Percentiles rank a stretch among this genome's conserved stretches.
phyloP scores from a whole-genome alignment of 1,284 basidiomycete genomes.

The Irpex sp. region DNA sequence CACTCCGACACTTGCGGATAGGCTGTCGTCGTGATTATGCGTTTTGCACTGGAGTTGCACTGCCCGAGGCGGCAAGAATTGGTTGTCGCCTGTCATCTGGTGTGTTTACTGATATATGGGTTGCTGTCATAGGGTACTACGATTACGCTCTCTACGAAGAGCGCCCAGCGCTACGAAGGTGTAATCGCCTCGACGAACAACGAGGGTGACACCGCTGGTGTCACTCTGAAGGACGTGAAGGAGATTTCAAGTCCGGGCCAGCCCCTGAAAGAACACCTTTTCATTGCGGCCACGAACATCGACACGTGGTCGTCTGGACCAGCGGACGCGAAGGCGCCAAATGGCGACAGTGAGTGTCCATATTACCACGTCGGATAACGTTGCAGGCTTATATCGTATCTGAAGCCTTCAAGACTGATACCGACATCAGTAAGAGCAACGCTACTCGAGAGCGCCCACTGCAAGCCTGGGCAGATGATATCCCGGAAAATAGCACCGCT shows the following conservation, averaged over 20 bases:
- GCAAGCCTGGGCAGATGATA: conserved; percentile 63
- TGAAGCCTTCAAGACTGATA: conserved; percentile 84
- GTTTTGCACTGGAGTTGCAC: neutral
- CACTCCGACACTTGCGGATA: neutral
- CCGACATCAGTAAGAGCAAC: conserved; percentile 71
- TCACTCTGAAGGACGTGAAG: conserved; percentile 73
- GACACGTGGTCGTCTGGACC: conserved; percentile 71
- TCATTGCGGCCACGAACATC: conserved; percentile 69
- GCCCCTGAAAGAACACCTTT: conserved; percentile 63
- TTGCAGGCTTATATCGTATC: neutral
- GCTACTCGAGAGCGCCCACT: conserved; percentile 74
- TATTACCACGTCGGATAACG: conserved; percentile 1
- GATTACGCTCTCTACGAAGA: conserved; percentile 67
- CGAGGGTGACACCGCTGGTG: conserved; percentile 66
- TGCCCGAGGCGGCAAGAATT: neutral
- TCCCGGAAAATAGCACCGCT: conserved; percentile 13
- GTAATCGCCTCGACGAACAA: conserved; percentile 56
- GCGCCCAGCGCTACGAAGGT: conserved; percentile 66
- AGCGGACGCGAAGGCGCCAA: conserved; percentile 59
- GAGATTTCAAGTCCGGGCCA: conserved; percentile 60
- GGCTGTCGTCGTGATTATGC: neutral
- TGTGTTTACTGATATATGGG: neutral
- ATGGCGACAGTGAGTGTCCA: conserved; percentile 58
- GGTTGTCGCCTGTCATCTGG: neutral
- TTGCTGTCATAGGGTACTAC: conserved; percentile 59